Evolutionary conservation across 345 rosid genomes (phyloP), one percentile per base, ranked within the genome.

Genomic region (Tarenaya hassleriana): DNA sequence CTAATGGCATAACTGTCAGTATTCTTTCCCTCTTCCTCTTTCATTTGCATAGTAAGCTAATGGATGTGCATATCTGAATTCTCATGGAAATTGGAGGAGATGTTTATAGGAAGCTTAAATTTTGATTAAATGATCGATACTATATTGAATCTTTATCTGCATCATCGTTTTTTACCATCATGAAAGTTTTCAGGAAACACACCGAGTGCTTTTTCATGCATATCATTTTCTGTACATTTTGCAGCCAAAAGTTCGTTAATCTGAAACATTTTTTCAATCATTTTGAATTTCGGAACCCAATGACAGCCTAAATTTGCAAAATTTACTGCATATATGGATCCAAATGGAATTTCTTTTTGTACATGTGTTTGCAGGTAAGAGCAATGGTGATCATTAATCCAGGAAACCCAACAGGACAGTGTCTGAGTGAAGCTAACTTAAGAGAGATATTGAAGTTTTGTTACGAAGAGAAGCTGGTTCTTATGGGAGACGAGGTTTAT

Each of bases 351-450:
- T 3, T 53, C 10, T 37, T 31, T 34, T 56, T 20, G 17, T 48
- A 21, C 16, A 40, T 44, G 35, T 21, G 34, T 48, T 12, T 73
- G 56, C 80, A 92, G 98, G 86, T 85, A 43, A 78, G 80, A 73
- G 98, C 98, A 33, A 88, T 92, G 98, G 98, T 92, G 58, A 88
- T 92, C 59, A 92, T 92, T 47, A 92, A 92, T 77, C 98, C 98
- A 2, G 98, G 96, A n/a, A 92, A 92, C 69, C 98, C 98, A 31
- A 92, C 98, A 27, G 98, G 98, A n/a, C 90, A 81, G 70, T 92
- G 98, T 66, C 86, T 92, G 34, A 92, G 98, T 52, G 88, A 66
- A 79, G 78, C 92, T 56, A 92, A 92, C 67, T 67, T 92, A 49
- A 77, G 77, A 73, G 96, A 88, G 77, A 88, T 88, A 57, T 52